phyloP scores from a whole-genome alignment of 2,329 filamentous ascomycete genomes.

The Fusarium equiseti region DNA sequence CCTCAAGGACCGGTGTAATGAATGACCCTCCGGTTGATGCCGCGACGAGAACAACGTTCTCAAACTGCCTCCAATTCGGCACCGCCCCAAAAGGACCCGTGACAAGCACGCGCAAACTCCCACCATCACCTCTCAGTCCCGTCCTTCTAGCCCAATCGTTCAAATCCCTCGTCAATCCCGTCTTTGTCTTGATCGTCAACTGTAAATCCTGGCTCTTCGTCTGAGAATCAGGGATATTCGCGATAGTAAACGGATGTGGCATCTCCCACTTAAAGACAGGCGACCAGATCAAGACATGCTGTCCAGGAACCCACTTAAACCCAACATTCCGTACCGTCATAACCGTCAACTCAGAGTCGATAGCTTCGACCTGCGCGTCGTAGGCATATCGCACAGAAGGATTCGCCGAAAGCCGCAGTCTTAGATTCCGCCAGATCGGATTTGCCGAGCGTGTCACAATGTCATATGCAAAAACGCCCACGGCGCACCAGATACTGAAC shows the following conservation, averaged over 20 bases:
- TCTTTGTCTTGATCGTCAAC: constrained; percentile 43
- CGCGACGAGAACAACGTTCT: constrained; percentile 39
- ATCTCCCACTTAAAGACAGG: constrained; percentile 43
- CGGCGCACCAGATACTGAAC: constrained; percentile 47
- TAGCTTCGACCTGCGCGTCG: constrained; percentile 33
- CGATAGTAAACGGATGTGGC: constrained; percentile 45
- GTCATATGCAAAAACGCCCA: constrained; percentile 44
- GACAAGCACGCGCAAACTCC: constrained; percentile 34
- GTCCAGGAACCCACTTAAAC: constrained; percentile 43
- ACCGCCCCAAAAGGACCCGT: constrained; percentile 40
- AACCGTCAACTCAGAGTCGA: constrained; percentile 40
- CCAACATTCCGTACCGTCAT: constrained; percentile 39
- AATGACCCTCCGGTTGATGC: constrained; percentile 45
- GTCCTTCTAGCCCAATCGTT: constrained; percentile 43
- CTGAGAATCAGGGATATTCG: constrained; percentile 24
- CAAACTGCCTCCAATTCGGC: constrained; percentile 46
- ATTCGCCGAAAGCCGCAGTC: constrained; percentile 29
- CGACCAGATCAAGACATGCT: constrained; percentile 47
- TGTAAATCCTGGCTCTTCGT: constrained; percentile 34
- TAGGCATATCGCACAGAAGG: constrained; percentile 35
- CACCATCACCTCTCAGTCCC: constrained; percentile 24
- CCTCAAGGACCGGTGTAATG: constrained; percentile 41
- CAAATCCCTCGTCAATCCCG: constrained; percentile 38
- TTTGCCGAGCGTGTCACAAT: constrained; percentile 45
- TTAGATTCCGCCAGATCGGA: constrained; percentile 44